phyloP scores from a whole-genome alignment of 345 rosid species.

The Sisymbrium irio region DNA sequence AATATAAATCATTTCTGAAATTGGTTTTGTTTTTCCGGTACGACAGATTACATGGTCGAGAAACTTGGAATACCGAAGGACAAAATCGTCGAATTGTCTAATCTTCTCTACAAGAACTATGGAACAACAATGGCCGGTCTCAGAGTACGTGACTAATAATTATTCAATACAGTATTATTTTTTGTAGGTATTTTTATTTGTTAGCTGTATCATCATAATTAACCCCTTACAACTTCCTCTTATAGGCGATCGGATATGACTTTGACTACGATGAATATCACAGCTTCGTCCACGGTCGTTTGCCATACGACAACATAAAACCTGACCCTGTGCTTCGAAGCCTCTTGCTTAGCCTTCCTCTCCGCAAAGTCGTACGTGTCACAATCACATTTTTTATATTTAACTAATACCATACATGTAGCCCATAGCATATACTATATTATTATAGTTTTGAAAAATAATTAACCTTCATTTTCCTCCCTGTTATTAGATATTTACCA shows the following conservation, averaged over 20 bases:
- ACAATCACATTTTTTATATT: not conserved
- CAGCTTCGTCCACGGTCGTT: constrained; percentile 83
- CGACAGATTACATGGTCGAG: constrained; percentile 82
- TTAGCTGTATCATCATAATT: not conserved
- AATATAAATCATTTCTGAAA: not conserved
- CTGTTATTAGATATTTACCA: constrained; percentile 70
- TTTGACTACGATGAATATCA: constrained; percentile 94
- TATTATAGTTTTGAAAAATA: not conserved
- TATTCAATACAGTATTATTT: not conserved
- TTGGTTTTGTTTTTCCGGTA: not conserved
- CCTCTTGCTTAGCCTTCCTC: constrained; percentile 72
- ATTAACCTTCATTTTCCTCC: not conserved
- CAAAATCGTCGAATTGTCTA: constrained; percentile 61
- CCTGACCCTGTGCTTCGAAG: constrained; percentile 79
- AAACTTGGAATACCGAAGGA: constrained; percentile 64
- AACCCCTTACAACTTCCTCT: not conserved
- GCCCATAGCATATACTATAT: not conserved
- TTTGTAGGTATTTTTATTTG: not conserved
- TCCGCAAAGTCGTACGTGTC: constrained; percentile 73
- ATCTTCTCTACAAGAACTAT: constrained; percentile 77
- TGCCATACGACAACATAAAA: constrained; percentile 87
- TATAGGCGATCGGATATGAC: constrained; percentile 90
- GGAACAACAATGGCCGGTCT: constrained; percentile 99
- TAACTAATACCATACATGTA: not conserved
- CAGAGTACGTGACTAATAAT: constrained; percentile 55